phyloP scores from a whole-genome alignment of 2,329 filamentous ascomycete genomes.

The Colletotrichum cordylinicola region DNA sequence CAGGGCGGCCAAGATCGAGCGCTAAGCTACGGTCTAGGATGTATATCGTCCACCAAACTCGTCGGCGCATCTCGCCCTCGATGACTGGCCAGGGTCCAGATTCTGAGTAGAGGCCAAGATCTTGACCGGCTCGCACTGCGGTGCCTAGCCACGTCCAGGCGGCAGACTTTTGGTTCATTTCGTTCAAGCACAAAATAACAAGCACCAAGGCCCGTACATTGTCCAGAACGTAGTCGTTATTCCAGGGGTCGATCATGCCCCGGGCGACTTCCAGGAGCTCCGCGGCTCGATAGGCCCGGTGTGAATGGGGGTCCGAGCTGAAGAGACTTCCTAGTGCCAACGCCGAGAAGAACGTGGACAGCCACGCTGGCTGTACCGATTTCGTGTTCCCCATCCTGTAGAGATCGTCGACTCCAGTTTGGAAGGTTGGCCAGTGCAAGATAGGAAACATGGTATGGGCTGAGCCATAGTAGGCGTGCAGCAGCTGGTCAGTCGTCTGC shows the following conservation, averaged over 20 bases:
- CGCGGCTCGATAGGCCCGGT: slow-evolving; percentile 58
- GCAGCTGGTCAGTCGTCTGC: slow-evolving; percentile 71
- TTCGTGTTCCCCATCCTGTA: slow-evolving; percentile 71
- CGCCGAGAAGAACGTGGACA: slow-evolving; percentile 81
- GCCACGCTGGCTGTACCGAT: slow-evolving; percentile 71
- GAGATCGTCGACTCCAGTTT: slow-evolving; percentile 75
- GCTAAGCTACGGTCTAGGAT: slow-evolving; percentile 83
- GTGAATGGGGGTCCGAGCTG: slow-evolving; percentile 59
- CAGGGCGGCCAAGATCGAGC: slow-evolving; percentile 80
- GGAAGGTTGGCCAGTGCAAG: slow-evolving; percentile 86
- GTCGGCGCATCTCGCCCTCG: slow-evolving; percentile 84
- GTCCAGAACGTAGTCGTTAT: slow-evolving; percentile 77
- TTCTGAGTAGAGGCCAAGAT: slow-evolving; percentile 81
- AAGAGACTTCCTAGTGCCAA: slow-evolving; percentile 85
- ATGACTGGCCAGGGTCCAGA: slow-evolving; percentile 74
- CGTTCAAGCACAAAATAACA: slow-evolving; percentile 79
- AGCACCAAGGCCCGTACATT: slow-evolving; percentile 76
- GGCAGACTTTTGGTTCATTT: slow-evolving; percentile 84
- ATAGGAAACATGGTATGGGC: slow-evolving; percentile 85
- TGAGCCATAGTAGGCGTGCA: slow-evolving; percentile 77
- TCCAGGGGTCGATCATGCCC: slow-evolving; percentile 79
- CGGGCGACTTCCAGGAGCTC: slow-evolving; percentile 76
- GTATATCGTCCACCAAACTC: slow-evolving; percentile 95
- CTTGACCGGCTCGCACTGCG: slow-evolving; percentile 81
- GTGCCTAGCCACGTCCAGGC: slow-evolving; percentile 87